Conservation (phyloP, 257 asterid species). For the Solanum habrochaites region DNA sequence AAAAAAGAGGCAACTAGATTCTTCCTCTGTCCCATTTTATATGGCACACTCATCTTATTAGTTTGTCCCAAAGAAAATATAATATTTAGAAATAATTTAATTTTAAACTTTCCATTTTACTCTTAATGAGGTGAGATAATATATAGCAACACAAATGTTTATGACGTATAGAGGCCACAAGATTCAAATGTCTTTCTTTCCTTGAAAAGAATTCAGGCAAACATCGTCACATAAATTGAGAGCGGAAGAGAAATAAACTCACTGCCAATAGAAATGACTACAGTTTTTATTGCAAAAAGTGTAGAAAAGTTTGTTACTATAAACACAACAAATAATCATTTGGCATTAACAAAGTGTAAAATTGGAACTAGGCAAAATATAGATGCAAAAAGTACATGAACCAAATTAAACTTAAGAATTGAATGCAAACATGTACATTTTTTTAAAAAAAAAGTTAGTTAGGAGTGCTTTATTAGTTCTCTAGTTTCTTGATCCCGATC, state of each 20-base stretch:
- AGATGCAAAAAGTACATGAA: background rate
- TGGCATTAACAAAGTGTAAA: background rate
- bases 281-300: background rate
- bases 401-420: background rate
- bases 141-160: background rate
- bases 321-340: background rate
- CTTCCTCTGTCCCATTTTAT: background rate
- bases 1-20: background rate
- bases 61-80: background rate
- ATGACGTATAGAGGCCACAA: background rate
- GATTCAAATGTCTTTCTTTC: background rate
- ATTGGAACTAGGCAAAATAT: background rate
- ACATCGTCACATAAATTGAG: background rate
- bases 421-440: background rate
- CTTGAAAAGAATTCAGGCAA: background rate
- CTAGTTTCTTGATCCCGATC: background rate
- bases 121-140: background rate
- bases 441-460: too few relatives aligned
- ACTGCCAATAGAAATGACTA: background rate
- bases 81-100: background rate
- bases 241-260: background rate
- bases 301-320: background rate
- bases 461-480: background rate
- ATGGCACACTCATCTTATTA: background rate
- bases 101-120: background rate